Evolutionary conservation across 2,329 filamentous ascomycete species (phyloP), one percentile per base, ranked within the genome.

Genomic region (Diaporthe vaccinii): DNA sequence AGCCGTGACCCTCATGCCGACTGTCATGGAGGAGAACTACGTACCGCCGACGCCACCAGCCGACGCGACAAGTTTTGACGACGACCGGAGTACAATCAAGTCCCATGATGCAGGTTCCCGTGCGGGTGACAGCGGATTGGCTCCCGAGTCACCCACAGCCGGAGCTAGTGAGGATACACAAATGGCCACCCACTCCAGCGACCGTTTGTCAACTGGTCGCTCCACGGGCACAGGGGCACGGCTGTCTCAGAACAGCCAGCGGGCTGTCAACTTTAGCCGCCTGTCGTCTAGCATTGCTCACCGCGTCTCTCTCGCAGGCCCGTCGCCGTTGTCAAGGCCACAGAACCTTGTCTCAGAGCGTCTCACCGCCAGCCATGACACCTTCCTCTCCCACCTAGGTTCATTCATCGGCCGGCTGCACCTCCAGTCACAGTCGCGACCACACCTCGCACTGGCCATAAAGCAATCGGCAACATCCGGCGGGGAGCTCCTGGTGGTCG

Each of bases 391-490:
- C 9, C 94, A 96, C 81, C 91, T 99, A 70, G 96, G 95, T 69
- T 97, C 95, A 6, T 98, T 98, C 82, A 96, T 98, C 82, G 97
- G 97, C 22, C 89, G 91, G 51, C 89, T 98, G 74, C 95, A 98
- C 83, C 88, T 98, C 76, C 95, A 98, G 82, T 97, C 96, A n/a
- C 93, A 97, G 77, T 97, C 95, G 10, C 93, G 95, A 12, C 91
- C 93, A 1, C 95, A 98, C 82, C 89, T 98, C 67, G 91, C 95
- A 44, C 86, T 92, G 15, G 95, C 94, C 22, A 96, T 97, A 65
- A 93, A 94, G 81, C 93, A 96, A 82, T 95, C 96, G 12, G 94
- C 96, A 14, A 89, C 91, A 10, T 95, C 96, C 3, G 97, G 96
- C 77, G 93, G 93, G 62, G 91, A 93, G 78, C 88, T 98, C 67